Evolutionary conservation across 805 yeast species (phyloP).

Genomic region (Priceomyces haplophilus): DNA sequence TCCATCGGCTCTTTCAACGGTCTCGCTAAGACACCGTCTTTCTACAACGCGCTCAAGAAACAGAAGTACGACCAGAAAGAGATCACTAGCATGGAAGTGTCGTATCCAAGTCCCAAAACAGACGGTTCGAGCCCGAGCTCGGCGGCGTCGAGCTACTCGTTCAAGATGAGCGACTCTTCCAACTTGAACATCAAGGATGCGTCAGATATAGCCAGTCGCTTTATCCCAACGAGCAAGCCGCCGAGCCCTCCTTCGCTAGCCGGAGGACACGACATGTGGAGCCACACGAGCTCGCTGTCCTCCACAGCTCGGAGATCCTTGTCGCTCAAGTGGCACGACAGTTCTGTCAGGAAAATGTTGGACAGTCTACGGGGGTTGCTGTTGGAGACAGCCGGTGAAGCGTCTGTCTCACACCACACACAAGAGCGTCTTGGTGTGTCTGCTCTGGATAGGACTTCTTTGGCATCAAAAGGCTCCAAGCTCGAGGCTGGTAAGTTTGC

Average conservation of each 20-base stretch:
- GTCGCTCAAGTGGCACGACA: not conserved
- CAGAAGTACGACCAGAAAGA: not conserved
- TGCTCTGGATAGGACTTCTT: not conserved
- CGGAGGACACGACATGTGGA: not conserved
- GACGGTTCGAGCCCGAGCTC: not conserved
- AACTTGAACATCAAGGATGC: not conserved
- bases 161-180: slow-evolving; percentile 1
- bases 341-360: not conserved
- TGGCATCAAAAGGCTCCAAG: not conserved
- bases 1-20: slow-evolving; percentile 1
- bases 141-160: slow-evolving; percentile 1
- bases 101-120: slow-evolving; percentile 4
- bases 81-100: slow-evolving; percentile 9
- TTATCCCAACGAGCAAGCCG: not conserved
- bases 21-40: not conserved
- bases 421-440: not conserved
- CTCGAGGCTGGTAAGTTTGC: not conserved
- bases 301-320: not conserved
- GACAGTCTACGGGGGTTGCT: not conserved
- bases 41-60: not conserved
- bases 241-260: slow-evolving; percentile 1
- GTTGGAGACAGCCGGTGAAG: not conserved
- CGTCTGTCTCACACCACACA: not conserved
- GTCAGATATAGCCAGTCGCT: not conserved
- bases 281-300: not conserved